Percentiles rank a stretch among this genome's conserved stretches.
phyloP scores from a whole-genome alignment of 768 basidiomycete genomes.

The Vararia minispora region DNA sequence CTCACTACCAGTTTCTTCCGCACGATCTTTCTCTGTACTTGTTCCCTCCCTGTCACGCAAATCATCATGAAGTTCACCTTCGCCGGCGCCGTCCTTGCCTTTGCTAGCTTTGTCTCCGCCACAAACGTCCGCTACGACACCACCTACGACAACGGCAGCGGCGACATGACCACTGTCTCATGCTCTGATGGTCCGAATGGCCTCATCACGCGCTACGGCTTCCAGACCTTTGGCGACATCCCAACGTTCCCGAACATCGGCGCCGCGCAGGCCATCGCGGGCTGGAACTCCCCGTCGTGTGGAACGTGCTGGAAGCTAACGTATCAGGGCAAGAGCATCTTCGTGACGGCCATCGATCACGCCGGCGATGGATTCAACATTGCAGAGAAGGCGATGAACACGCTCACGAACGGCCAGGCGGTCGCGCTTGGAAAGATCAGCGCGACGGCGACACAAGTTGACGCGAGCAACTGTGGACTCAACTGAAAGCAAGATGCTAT shows the following conservation, averaged over 20 bases:
- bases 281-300: slow-evolving; percentile 20
- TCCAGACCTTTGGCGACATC: slow-evolving; percentile 22
- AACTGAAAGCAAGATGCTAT: no score
- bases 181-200: slow-evolving; percentile 25
- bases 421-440: slow-evolving; percentile 35
- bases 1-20: no score
- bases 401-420: slow-evolving; percentile 30
- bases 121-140: slow-evolving; percentile 20
- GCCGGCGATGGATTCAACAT: slow-evolving; percentile 25
- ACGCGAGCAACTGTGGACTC: slow-evolving; percentile 40
- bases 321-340: slow-evolving; percentile 18
- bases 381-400: slow-evolving; percentile 24
- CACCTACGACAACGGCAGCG: slow-evolving; percentile 19
- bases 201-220: slow-evolving; percentile 21
- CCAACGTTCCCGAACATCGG: slow-evolving; percentile 23
- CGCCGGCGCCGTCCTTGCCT: slow-evolving; percentile 14
- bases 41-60: no score
- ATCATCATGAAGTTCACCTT: slow-evolving; percentile 19
- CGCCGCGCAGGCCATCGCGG: slow-evolving; percentile 21
- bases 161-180: slow-evolving; percentile 15
- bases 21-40: no score
- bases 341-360: slow-evolving; percentile 22
- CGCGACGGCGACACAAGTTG: slow-evolving; percentile 33
- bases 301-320: slow-evolving; percentile 26
- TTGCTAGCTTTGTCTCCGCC: slow-evolving; percentile 3